These are phyloP conservation scores for Kwoniella shandongensis DNA, from an alignment of 768 basidiomycete genomes.

Conservation along the genomic window DNA sequence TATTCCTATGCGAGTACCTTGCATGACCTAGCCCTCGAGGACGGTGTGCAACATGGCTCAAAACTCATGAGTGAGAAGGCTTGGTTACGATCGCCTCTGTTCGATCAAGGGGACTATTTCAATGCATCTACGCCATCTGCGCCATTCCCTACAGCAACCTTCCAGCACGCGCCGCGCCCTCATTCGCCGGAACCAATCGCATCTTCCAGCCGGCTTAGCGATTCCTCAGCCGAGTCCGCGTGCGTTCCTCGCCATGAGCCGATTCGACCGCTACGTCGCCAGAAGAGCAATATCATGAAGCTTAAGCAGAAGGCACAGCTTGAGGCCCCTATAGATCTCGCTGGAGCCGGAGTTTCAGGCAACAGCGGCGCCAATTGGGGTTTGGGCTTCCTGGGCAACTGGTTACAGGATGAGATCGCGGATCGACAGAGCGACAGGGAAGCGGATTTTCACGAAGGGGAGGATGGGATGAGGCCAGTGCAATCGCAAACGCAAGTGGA, in stretches of 20 bases:
- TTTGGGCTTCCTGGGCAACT: constrained; percentile 34
- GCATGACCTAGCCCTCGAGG: constrained; percentile 37
- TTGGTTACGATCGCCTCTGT: constrained; percentile 27
- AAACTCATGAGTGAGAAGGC: constrained; percentile 36
- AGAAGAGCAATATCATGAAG: background rate
- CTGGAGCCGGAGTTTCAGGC: background rate
- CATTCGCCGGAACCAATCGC: constrained; percentile 1
- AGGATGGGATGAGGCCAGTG: constrained; percentile 17
- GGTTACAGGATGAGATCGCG: constrained; percentile 21
- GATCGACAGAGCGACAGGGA: background rate
- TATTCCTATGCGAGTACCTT: constrained; percentile 39
- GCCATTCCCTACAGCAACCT: constrained; percentile 8
- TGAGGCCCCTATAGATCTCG: background rate
- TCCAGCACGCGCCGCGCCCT: constrained; percentile 7
- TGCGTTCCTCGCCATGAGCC: background rate
- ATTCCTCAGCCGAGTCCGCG: background rate
- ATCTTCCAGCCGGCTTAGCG: constrained; percentile 5
- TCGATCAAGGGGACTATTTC: constrained; percentile 18
- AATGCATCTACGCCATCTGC: constrained; percentile 14
- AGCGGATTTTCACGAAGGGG: constrained; percentile 27
- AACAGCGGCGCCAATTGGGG: constrained; percentile 25
- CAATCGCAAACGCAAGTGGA: background rate
- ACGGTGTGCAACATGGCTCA: constrained; percentile 18
- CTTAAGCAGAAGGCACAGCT: background rate
- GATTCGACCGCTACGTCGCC: constrained; percentile 3